Conservation (phyloP, 225 moss, liverwort and hornwort genomes). For the Bryoerythrophyllum caledonicum region DNA sequence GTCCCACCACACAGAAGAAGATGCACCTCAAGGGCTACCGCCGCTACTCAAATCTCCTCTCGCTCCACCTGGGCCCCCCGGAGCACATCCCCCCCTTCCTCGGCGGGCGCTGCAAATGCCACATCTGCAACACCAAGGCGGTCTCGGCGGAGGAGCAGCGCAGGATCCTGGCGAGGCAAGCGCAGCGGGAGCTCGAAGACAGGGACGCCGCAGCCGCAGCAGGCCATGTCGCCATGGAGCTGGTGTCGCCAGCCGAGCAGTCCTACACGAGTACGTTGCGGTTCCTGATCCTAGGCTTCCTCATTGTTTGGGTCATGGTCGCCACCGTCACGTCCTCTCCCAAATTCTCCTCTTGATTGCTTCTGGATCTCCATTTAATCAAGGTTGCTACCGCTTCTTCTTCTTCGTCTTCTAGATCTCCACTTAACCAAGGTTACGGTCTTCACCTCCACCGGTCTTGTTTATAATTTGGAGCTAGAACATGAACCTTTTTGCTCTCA, state of each 20-base stretch:
- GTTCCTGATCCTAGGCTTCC: conserved; percentile 71
- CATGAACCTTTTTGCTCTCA: conserved; percentile 10
- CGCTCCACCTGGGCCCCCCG: conserved; percentile 47
- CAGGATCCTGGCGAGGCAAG: conserved; percentile 41
- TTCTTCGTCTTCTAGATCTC: no score
- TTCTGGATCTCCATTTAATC: no score
- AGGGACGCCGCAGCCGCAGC: background rate
- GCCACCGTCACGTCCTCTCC: conserved; percentile 52
- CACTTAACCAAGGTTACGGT: no score
- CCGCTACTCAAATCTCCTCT: conserved; percentile 58
- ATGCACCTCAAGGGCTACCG: conserved; percentile 73
- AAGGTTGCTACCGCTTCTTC: no score
- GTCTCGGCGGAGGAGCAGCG: conserved; percentile 34
- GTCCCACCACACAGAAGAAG: conserved; percentile 71
- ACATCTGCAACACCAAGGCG: conserved; percentile 51
- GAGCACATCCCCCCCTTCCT: conserved; percentile 64
- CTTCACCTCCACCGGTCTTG: conserved; percentile 2
- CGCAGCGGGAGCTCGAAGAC: conserved; percentile 34
- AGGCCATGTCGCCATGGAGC: background rate
- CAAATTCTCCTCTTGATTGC: conserved; percentile 8
- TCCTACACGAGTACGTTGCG: conserved; percentile 70
- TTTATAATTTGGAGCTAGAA: conserved; percentile 8
- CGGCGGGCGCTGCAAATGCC: conserved; percentile 87
- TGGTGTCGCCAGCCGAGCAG: conserved; percentile 47
- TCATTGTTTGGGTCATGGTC: conserved; percentile 84